Base-by-base conservation (phyloP, 2,329 filamentous ascomycete genomes). In the Trichoderma simmonsii region DNA sequence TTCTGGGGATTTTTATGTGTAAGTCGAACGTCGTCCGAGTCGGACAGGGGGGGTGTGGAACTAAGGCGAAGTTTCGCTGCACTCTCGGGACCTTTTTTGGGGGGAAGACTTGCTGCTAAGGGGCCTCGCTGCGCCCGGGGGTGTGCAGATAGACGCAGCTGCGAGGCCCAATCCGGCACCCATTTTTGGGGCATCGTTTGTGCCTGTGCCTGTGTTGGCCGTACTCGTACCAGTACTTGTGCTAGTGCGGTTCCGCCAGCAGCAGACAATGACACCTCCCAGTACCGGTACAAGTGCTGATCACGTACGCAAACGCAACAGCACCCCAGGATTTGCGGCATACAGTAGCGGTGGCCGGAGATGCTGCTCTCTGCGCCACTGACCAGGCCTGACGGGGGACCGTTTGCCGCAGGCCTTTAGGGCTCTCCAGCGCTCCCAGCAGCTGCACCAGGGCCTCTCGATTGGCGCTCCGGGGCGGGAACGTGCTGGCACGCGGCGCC, bases 401-500 rank as follows among this genome's bases (percentile, higher is more conserved):
- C 65, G 65, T 68, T 39, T 32, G 51, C 34, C 51, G 43, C 70
- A 7, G 70, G 56, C 28, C 56, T 59, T 59, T 59, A 21, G 56
- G 54, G 54, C 54, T 57, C 54, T 28, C 54, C 54, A 57, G 26
- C 26, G 6, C 28, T 28, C 2, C 7, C 4, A 18, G 15, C 26
- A 9, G 28, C 11, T 26, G 3, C 36, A 34, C 18, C 32, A 71
- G 70, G 70, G 70, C 61, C 48, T 51, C 51, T 62, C 39, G 61
- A 71, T 51, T 64, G 70, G 61, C 51, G 62, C 54, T 60, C 54
- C 70, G 28, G 36, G 54, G 70, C 70, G 70, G 70, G 62, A 72
- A 68, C 70, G 63, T 72, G 70, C 32, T 67, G 63, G 63, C 70
- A 72, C 70, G n/a, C 70, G 70, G 70, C 70, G 70, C 63, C 57